Base-by-base conservation (phyloP, 306 rosid genomes). In the Medicago lupulina region DNA sequence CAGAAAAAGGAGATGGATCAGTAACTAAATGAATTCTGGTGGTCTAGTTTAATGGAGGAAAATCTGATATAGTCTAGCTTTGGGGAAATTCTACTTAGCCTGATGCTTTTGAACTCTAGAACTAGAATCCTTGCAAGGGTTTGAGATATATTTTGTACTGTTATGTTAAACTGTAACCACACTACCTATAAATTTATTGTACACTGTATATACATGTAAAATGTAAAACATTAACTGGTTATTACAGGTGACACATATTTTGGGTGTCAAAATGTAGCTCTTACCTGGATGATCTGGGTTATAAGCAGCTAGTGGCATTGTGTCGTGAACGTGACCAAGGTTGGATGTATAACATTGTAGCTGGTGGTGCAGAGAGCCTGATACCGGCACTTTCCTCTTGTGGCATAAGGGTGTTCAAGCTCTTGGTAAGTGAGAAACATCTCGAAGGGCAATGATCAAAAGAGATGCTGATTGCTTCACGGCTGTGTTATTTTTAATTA, bases 1-100 rank as follows among this genome's bases (percentile, higher is more conserved):
- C 71, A 86, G 99, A 71, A 96, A 92, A 83, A 86, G 99, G 70
- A 88, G 99, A 84, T 96, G 99, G 99, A 84, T 96, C 76, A 88
- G 94, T 58, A 86, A 58, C 85, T 95, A 74, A 86, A 71, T 31
- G 60, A 80, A 72, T 40, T 63, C 4, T 58, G 5, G 78, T 74
- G 70, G 70, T 73, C 31, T 50, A 18, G 73, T 76, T 74, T 16
- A 76, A 41, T 69, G 23, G 71, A 50, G 39, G 66, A 28, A 75
- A 66, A 57, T 59, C 80, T 13, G 16, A 63, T 43, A 74, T 17
- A 47, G 70, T 16, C 4, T 43, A 79, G 46, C 82, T 71, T 43
- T 21, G 64, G 17, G 82, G 75, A 85, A 80, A 57, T 73, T 76
- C 47, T 14, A 78, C 70, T 47, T 34, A 73, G 57, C 80, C 77